A percentile compares a stretch with the other conserved stretches of the same genome.
Evolutionary conservation across 2,329 filamentous ascomycete genomes (phyloP).

Genomic region (Harringtonia aguacate): DNA sequence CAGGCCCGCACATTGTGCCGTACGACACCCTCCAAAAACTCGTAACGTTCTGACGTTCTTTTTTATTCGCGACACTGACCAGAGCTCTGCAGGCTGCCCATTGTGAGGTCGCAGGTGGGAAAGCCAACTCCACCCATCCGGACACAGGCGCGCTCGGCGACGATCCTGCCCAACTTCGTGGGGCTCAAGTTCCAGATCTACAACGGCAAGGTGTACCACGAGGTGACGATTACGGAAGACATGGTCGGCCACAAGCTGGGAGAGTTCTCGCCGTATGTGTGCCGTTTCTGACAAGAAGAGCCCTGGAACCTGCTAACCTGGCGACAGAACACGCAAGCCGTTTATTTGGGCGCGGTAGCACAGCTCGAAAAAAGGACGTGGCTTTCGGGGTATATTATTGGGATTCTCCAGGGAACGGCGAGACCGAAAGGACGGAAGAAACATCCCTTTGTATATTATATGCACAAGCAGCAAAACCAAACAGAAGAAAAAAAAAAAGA

Average conservation of each 20-base stretch:
- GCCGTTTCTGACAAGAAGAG: not conserved
- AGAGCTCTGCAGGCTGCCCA: constrained; percentile 41
- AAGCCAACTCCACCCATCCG: constrained; percentile 62
- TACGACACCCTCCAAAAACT: constrained; percentile 23
- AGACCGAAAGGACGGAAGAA: too few relatives aligned
- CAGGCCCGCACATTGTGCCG: constrained; percentile 44
- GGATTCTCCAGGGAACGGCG: too few relatives aligned
- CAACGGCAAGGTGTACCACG: constrained; percentile 80
- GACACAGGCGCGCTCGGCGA: constrained; percentile 79
- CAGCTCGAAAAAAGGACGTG: not conserved
- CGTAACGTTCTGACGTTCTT: not conserved
- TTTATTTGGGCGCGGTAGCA: constrained; percentile 37
- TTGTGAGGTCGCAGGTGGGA: constrained; percentile 48
- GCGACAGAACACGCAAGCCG: constrained; percentile 42
- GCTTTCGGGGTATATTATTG: too few relatives aligned
- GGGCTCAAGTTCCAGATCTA: constrained; percentile 83
- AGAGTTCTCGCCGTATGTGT: constrained; percentile 75
- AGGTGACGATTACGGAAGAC: constrained; percentile 78
- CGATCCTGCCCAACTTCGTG: constrained; percentile 86
- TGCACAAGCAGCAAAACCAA: not conserved
- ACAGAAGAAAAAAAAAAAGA: not conserved
- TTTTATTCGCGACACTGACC: not conserved
- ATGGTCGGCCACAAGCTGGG: constrained; percentile 96
- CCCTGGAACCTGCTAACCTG: not conserved
- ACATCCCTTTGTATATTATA: not conserved